Evolutionary conservation across 1,284 basidiomycete species (phyloP).

Genomic region (Rhodotorula sp.): DNA sequence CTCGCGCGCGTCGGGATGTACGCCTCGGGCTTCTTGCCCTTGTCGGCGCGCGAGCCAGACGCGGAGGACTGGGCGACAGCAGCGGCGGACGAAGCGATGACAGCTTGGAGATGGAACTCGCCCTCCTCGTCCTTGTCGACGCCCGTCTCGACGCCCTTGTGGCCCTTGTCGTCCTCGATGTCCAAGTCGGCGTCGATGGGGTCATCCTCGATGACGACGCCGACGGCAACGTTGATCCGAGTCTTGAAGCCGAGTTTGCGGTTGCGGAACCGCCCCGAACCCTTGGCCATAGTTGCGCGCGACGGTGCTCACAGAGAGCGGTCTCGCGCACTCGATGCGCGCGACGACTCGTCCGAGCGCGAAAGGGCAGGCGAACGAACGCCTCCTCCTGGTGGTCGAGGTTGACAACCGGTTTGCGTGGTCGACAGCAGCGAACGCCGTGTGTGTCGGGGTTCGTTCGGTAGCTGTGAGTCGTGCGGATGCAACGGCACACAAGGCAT

Average conservation of each 20-base stretch:
- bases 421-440: no score
- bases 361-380: neutral
- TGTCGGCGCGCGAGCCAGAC: neutral
- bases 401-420: no score
- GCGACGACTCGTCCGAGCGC: neutral
- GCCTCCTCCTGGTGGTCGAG: neutral
- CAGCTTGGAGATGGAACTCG: slow-evolving; percentile 88
- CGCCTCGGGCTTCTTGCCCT: slow-evolving; percentile 31
- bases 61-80: slow-evolving; percentile 26
- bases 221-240: slow-evolving; percentile 44
- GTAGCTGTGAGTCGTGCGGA: no score
- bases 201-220: slow-evolving; percentile 42
- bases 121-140: slow-evolving; percentile 48
- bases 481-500: no score
- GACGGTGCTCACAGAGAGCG: neutral
- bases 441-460: no score
- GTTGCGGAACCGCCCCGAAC: slow-evolving; percentile 46
- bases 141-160: slow-evolving; percentile 44
- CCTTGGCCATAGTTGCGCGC: slow-evolving; percentile 31
- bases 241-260: slow-evolving; percentile 48
- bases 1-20: slow-evolving; percentile 92
- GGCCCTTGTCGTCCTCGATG: slow-evolving; percentile 33
- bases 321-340: neutral
- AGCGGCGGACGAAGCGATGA: slow-evolving; percentile 68
- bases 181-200: slow-evolving; percentile 34